Conservation (phyloP, 768 basidiomycete species). For the Nidula microcarpa region DNA sequence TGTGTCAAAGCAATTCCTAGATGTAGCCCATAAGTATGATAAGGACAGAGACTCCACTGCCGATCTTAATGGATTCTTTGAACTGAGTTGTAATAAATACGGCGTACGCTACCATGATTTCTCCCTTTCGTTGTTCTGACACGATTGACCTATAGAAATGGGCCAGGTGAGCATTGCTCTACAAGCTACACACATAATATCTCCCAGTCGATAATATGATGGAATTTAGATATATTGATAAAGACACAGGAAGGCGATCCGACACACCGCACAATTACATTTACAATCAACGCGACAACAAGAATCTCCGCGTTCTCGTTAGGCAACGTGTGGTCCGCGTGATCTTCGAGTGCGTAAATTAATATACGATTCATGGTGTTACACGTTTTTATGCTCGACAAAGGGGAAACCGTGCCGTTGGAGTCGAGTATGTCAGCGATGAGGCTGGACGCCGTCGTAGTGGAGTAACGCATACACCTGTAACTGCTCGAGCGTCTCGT, state of each 20-base stretch:
- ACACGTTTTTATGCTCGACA: neutral
- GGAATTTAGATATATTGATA: constrained; percentile 47
- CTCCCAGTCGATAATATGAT: neutral
- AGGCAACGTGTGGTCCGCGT: constrained; percentile 43
- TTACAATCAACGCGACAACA: constrained; percentile 41
- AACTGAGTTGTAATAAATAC: constrained; percentile 40
- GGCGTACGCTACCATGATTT: constrained; percentile 39
- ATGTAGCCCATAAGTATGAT: constrained; percentile 43
- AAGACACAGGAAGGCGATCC: constrained; percentile 48
- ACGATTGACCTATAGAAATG: constrained; percentile 34
- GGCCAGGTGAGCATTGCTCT: constrained; percentile 38
- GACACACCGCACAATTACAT: constrained; percentile 52
- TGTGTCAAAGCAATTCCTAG: constrained; percentile 43
- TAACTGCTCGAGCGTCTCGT: constrained; percentile 33
- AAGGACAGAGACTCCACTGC: constrained; percentile 36
- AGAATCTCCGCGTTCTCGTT: constrained; percentile 37
- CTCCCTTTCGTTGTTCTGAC: neutral
- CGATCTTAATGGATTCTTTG: constrained; percentile 49
- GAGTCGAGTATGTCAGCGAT: constrained; percentile 47
- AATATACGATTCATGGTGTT: neutral
- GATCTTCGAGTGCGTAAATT: constrained; percentile 40
- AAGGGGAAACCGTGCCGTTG: constrained; percentile 39
- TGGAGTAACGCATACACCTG: constrained; percentile 9
- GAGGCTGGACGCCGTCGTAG: constrained; percentile 23
- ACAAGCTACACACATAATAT: no score